Base-by-base conservation (phyloP, 495 filamentous ascomycete species). In the Cercophora scortea region DNA sequence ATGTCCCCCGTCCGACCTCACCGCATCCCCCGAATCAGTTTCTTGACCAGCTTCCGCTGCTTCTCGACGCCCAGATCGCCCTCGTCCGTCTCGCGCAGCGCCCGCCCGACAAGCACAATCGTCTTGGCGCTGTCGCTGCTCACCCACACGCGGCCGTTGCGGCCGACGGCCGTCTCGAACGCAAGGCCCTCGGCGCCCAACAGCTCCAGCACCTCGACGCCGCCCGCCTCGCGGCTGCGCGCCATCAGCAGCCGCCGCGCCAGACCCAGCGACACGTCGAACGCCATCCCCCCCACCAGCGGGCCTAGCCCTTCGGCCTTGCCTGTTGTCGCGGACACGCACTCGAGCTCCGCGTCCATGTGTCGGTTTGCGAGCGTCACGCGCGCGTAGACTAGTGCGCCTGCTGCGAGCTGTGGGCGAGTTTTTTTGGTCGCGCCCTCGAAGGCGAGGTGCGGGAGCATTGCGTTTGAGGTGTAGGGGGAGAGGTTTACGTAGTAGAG, bases 101-200 rank as follows among this genome's bases (percentile, higher is more conserved):
- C 89, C 56, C 82, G 79, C n/a, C 91, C 92, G 50, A 96, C 84
- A 6, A 81, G 75, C 46, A 96, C 61, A 38, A 74, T 61, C 8
- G 87, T 90, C 54, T 74, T 79, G 65, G 73, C 78, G 44, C 76
- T 84, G 12, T 82, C 86, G 45, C 84, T 81, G 57, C 89, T 81
- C 15, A 97, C 85, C 93, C 93, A 96, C 36, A 96, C 79, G 71
- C 80, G 86, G 17, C 93, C 93, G 67, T 98, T 98, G 64, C 91
- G 83, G 18, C 94, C 94, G 25, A 96, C 89, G 4, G 93, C 93
- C 53, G 93, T 84, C 74, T 98, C 93, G 69, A 96, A 98, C 47
- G 80, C 78, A 42, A 92, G 72, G 45, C 84, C 75, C 42, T 83
- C 87, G 59, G 79, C 82, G 13, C 84, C 91, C n/a, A 97, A 69